A percentile compares a stretch with the other conserved stretches of the same genome.
These are phyloP conservation scores for Collybia nuda DNA, from an alignment of 768 basidiomycete genomes.

Conservation along the genomic window DNA sequence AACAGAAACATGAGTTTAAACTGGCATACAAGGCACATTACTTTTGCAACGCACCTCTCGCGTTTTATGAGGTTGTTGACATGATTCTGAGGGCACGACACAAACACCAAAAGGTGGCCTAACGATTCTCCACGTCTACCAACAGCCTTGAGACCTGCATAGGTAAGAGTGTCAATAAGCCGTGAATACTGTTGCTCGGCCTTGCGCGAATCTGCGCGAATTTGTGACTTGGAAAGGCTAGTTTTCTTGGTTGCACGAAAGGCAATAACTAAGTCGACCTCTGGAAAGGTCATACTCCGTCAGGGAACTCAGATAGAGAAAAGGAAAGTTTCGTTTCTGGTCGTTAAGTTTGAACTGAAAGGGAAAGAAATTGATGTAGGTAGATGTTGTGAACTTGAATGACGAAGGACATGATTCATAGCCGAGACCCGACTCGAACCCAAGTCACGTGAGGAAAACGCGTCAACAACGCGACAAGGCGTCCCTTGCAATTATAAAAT, in stretches of 20 bases:
- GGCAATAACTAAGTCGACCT: constrained; percentile 73
- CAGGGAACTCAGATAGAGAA: no score
- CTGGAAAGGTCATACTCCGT: constrained; percentile 25
- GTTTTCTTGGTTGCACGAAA: constrained; percentile 57
- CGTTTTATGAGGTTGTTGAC: constrained; percentile 65
- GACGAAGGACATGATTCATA: no score
- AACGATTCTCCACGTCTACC: constrained; percentile 76
- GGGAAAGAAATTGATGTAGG: no score
- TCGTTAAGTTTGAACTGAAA: no score
- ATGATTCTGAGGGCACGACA: constrained; percentile 63
- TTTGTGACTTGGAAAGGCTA: constrained; percentile 59
- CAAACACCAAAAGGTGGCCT: constrained; percentile 75
- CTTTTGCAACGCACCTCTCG: constrained; percentile 59
- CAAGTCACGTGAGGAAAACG: no score
- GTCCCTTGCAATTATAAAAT: no score
- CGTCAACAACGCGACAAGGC: no score
- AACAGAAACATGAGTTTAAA: neutral
- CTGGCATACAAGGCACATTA: neutral
- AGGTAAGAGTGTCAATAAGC: constrained; percentile 59
- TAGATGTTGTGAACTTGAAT: no score
- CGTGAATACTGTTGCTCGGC: constrained; percentile 69
- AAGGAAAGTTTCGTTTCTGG: no score
- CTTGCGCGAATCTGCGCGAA: constrained; percentile 58
- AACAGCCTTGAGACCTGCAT: constrained; percentile 67
- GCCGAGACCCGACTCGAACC: no score